Percentiles rank a stretch among this genome's conserved stretches.
These are phyloP conservation scores for Hirschioporus abietinus DNA, from an alignment of 768 basidiomycete species.

Conservation along the genomic window DNA sequence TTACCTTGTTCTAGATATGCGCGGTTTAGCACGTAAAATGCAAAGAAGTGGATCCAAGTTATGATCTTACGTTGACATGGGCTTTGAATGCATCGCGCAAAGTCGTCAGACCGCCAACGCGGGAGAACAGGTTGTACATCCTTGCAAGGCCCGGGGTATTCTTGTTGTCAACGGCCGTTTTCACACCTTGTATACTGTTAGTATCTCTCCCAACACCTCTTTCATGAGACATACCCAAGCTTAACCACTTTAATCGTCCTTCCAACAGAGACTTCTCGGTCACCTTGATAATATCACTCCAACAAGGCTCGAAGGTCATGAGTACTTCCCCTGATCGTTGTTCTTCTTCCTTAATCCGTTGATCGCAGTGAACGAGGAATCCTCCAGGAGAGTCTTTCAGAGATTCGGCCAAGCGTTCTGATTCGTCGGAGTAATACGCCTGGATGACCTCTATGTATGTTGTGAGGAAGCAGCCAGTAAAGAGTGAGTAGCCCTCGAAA, in stretches of 20 bases:
- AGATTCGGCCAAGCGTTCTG: conserved; percentile 29
- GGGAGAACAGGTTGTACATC: conserved; percentile 59
- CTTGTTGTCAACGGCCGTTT: conserved; percentile 43
- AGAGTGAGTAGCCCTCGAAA: conserved; percentile 53
- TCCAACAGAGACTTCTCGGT: conserved; percentile 50
- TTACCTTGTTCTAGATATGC: conserved; percentile 44
- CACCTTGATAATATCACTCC: conserved; percentile 43
- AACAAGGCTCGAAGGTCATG: conserved; percentile 35
- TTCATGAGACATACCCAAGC: conserved; percentile 29
- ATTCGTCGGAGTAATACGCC: conserved; percentile 52
- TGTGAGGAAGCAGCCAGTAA: conserved; percentile 49
- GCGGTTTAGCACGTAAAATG: conserved; percentile 2
- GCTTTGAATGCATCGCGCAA: conserved; percentile 59
- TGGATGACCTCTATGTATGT: conserved; percentile 45
- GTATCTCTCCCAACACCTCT: not conserved
- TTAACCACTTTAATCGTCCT: conserved; percentile 37
- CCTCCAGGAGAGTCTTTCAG: conserved; percentile 38
- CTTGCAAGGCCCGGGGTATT: conserved; percentile 37
- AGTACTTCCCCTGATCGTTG: conserved; percentile 48
- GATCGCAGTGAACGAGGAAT: conserved; percentile 47
- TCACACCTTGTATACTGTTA: conserved; percentile 37
- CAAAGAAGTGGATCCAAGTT: not conserved
- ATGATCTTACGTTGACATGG: conserved; percentile 47
- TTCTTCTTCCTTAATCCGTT: conserved; percentile 51
- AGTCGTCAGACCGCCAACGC: conserved; percentile 47